Conservation (phyloP, 2,329 filamentous ascomycete genomes). For the Colletotrichum sidae region DNA sequence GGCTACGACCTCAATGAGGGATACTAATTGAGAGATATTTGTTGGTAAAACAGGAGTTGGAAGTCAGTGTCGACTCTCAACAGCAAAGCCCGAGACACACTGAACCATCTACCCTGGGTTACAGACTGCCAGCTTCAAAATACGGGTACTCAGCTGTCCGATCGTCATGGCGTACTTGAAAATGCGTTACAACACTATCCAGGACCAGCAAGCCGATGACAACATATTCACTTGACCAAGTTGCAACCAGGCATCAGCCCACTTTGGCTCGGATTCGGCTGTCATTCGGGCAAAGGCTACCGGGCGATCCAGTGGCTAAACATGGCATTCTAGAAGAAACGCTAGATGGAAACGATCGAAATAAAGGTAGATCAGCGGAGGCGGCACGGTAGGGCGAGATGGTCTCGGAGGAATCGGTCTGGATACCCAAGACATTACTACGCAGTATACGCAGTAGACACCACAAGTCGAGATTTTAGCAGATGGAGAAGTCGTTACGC, state of each 20-base stretch:
- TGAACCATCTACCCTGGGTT: neutral
- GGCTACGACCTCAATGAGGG: too few species aligned
- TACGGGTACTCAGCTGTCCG: neutral
- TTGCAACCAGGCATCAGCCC: too few species aligned
- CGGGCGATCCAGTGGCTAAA: constrained; percentile 21
- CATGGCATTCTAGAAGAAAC: constrained; percentile 11
- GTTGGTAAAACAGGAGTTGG: too few species aligned
- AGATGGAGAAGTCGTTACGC: constrained; percentile 20
- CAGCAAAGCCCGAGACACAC: too few species aligned
- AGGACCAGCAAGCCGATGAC: too few species aligned
- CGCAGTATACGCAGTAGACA: too few species aligned
- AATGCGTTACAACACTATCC: neutral
- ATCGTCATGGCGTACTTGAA: neutral
- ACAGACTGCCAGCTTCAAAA: constrained; percentile 1
- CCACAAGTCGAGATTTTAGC: constrained; percentile 7
- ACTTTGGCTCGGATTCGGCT: neutral
- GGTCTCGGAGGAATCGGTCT: constrained; percentile 13
- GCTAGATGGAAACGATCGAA: constrained; percentile 17
- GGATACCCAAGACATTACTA: too few species aligned
- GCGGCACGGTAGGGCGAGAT: constrained; percentile 13
- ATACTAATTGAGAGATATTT: too few species aligned
- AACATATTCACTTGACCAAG: too few species aligned
- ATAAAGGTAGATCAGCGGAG: constrained; percentile 23
- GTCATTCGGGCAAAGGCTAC: neutral
- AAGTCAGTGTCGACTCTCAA: too few species aligned